Evolutionary conservation across 108 stramenopile species (phyloP), one percentile per base, ranked within the genome.

Genomic region (Cyclostephanos tholiformis): DNA sequence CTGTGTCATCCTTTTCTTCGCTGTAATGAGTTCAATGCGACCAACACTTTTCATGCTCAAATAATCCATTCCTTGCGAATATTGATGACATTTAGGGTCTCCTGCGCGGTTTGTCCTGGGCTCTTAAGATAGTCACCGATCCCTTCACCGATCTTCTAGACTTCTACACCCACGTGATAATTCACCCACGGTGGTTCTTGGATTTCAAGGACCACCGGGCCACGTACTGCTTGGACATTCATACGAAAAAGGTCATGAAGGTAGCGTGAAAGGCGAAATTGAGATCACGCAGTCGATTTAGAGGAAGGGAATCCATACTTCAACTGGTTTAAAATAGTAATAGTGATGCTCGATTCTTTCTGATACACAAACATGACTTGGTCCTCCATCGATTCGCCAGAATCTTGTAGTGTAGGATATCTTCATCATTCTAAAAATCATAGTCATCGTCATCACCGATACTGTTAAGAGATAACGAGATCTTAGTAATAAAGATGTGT

Each of bases 101-200:
- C 16, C 51, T 85, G 19, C 78, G 85, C 38, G 85, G 85, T 19
- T 14, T 85, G 3, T 83, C 82, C 38, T 85, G 85, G 85, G 69
- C 69, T 10, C 51, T 85, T 30, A 85, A 85, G 74, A 85, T 85
- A 14, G 19, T 80, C 8, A 85, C 85, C 10, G 85, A 85, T 44
- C 85, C 85, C 9, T 83, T 85, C 64, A 85, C 85, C 0, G 85
- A 85, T 48, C 43, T 85, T 16, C 65, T 85, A 5, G 85, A 85
- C 52, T 85, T 85, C 63, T 85, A 82, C 74, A 69, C 76, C 0
- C 81, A 83, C 48, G 56, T 69, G 1, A 29, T 80, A 17, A 85
- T 85, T 55, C 77, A 85, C 64, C 85, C 85, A 7, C 80, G 80
- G 43, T 80, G 74, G 69, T 85, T 85, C 43, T 48, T 85, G n/a